Base-by-base conservation (phyloP, 768 basidiomycete species). In the Clitopilus hobsonii region DNA sequence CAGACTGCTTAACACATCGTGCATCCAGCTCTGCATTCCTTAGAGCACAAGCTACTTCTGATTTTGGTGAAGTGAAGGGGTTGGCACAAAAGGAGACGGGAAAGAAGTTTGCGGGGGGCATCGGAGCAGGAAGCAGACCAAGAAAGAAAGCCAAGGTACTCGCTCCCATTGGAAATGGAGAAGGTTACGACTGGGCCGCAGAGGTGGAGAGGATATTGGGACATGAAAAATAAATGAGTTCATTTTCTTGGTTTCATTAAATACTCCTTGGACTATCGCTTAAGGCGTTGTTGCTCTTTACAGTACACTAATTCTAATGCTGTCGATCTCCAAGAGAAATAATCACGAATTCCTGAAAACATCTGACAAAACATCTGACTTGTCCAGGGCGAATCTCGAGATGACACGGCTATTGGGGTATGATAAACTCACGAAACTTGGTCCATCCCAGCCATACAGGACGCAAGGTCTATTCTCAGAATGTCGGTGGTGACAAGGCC, bases 41-140 rank as follows among this genome's bases (percentile, higher is more conserved):
- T 41, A 77, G 82, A 29, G 91, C 91, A 2, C 92, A 94, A 68
- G 86, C 89, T 2, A 86, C 86, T 7, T 70, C 74, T 10, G 85
- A 89, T 63, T 80, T 88, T 52, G 79, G 77, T 6, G 87, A 93
- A 67, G 79, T 94, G 56, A 85, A 81, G 66, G 75, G 80, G 32
- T 76, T 92, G 13, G 84, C 87, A 8, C 80, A 82, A 68, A 74
- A 74, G 52, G 76, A 61, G 6, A 73, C 71, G 25, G 81, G 83
- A 18, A 69, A 72, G 56, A 72, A 69, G 53, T 74, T 71, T 51
- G 62, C 65, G 25, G 74, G 72, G 26, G 69, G 67, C 22, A 59
- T 66, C 22, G 65, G 63, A 14, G 49, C 27, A 28, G 63, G 58
- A 11, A 59, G 54, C 38, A 69, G 60, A 49, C 64, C 54, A 55